Base-by-base conservation (phyloP, 2,329 filamentous ascomycete genomes). In the Alternaria atra region DNA sequence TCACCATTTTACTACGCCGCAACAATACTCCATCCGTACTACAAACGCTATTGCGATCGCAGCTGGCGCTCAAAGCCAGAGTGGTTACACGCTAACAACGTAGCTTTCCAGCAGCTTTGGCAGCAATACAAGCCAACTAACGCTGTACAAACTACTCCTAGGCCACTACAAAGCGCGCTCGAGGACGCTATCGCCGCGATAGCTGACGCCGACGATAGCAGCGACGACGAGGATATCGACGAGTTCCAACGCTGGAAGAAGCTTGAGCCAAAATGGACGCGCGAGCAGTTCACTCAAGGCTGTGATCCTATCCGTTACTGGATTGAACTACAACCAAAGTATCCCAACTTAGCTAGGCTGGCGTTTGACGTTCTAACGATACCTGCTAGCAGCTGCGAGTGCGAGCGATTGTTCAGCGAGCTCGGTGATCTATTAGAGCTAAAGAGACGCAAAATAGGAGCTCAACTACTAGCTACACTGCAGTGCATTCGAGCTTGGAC, bases 201-300 rank as follows among this genome's bases (percentile, higher is more conserved):
- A 52, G 48, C 48, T 52, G 48, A 52, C 48, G 34, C 48, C 25
- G 48, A 52, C 48, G 48, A 52, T 52, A 52, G 48, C 20, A 52
- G 48, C 48, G 34, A 52, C 20, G 34, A 40, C 27, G 48, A 52
- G 51, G 51, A 55, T 46, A 46, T 47, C 6, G 52, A 55, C 13
- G 52, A 55, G 52, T 55, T 46, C 34, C 29, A 46, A 39, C 52
- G 40, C 40, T 54, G 27, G 52, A 44, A 46, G 39, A 54, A 46
- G 42, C 42, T 44, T 44, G 52, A 54, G 52, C 52, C 40, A 34
- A 46, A 44, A n/a, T 54, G 52, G 52, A 54, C 37, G 51, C 51
- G 52, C 40, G 20, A 34, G 42, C 52, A 54, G 52, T 44, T 35
- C 7, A 37, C 5, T 34, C 27, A 54, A 44, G 52, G 30, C 17